These are phyloP conservation scores for Sanghuangporus baumii DNA, from an alignment of 1,284 basidiomycete species.

Conservation along the genomic window DNA sequence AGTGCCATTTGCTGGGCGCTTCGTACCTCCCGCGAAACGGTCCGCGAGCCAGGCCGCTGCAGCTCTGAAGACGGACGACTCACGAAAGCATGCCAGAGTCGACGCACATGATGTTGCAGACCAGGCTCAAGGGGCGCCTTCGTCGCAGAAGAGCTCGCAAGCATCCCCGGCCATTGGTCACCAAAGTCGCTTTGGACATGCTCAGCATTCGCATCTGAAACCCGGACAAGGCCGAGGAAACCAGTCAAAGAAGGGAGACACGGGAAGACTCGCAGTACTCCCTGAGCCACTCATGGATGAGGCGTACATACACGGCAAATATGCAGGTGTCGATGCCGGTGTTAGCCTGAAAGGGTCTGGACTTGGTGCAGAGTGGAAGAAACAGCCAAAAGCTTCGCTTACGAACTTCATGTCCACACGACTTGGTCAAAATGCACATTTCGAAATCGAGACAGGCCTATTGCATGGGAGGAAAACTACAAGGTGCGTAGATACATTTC, in stretches of 20 bases:
- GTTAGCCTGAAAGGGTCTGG: neutral
- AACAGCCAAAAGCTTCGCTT: constrained; percentile 14
- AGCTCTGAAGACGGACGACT: constrained; percentile 13
- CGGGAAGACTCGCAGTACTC: neutral
- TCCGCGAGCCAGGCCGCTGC: constrained; percentile 33
- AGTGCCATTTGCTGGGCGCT: constrained; percentile 21
- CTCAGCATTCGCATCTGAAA: neutral
- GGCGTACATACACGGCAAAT: constrained; percentile 2
- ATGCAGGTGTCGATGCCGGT: neutral
- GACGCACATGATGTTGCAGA: neutral
- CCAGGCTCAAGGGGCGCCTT: neutral
- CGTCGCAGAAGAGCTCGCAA: neutral
- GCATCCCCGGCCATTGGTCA: neutral
- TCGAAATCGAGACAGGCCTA: neutral
- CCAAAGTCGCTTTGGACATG: neutral
- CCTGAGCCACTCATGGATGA: constrained; percentile 13
- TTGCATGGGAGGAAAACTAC: constrained; percentile 5
- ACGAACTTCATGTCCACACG: constrained; percentile 8
- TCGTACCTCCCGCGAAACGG: constrained; percentile 31
- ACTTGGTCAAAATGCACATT: neutral
- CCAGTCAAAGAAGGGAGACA: neutral
- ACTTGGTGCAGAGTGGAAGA: constrained; percentile 4
- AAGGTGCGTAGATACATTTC: constrained; percentile 26
- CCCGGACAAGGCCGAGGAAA: neutral
- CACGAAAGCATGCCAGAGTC: constrained; percentile 8